Base-by-base conservation (phyloP, 805 yeast genomes). In the Cyberlindnera sargentensis region DNA sequence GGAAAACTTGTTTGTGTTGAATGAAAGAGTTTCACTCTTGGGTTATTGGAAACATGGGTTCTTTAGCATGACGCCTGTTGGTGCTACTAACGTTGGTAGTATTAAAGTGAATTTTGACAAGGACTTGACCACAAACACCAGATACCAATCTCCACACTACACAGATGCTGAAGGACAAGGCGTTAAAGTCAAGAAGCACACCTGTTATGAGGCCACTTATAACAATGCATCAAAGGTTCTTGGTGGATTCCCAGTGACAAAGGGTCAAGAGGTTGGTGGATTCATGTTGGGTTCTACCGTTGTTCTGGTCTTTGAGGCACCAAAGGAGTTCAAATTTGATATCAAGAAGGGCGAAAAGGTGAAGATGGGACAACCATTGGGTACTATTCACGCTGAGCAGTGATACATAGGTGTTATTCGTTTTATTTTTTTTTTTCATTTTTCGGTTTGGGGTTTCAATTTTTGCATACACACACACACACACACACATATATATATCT, bases 21-120 rank as follows among this genome's bases (percentile, higher is more conserved):
- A 93, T 61, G 99, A 93, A 66, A 76, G 99, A 55, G 99, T 93
- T 3, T 95, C 99, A 0, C 67, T 93, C 40, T 73, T 93, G 44
- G 99, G 99, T 2, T 81, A 87, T 57, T 93, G 99, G 99, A 86
- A 84, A 60, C 76, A 93, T 61, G 99, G 99, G 0, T 93, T 93
- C 56, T 93, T 93, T 68, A 83, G 95, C 51, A 93, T 93, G 99
- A 91, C 96, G 1, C 97, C 99, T 0, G 99, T 93, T 9, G 99
- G 99, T 10, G 99, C 99, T 25, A 93, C 99, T 3, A 93, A 93
- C 65, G 99, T 93, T 29, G 99, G 99, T 5, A 84, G 95, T 56
- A 93, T 93, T 51, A 81, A 84, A 46, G 74, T 93, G 51, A 88
- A 90, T 60, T 93, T 93, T 57, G 99, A 93, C 65, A 82, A 83